Conservation (phyloP, 768 basidiomycete species). For the Roridomyces roridus region DNA sequence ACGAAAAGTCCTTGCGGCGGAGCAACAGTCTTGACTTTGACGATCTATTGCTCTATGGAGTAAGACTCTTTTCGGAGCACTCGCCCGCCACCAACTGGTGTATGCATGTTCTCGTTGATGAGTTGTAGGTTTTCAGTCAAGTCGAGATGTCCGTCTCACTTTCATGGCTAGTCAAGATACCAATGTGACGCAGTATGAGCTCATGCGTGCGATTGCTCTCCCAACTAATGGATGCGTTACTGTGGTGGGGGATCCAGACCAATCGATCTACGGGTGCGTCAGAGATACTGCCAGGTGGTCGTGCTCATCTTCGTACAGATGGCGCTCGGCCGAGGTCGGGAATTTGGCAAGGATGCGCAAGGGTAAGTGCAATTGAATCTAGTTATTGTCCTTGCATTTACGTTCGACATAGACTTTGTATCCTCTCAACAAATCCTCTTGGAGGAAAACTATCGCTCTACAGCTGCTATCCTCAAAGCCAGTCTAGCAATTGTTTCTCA, state of each 20-base stretch:
- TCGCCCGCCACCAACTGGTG: constrained; percentile 62
- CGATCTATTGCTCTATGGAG: constrained; percentile 77
- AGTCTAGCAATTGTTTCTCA: constrained; percentile 83
- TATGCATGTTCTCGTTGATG: constrained; percentile 76
- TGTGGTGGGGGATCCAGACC: constrained; percentile 91
- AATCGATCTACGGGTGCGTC: constrained; percentile 55
- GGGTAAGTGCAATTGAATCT: constrained; percentile 42
- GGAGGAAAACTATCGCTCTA: constrained; percentile 89
- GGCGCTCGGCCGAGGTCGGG: constrained; percentile 81
- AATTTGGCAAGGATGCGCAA: constrained; percentile 77
- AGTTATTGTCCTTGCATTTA: background rate
- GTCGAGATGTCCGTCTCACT: background rate
- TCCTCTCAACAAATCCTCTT: constrained; percentile 71
- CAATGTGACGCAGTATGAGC: constrained; percentile 79
- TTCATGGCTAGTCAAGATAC: constrained; percentile 71
- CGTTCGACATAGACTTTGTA: constrained; percentile 59
- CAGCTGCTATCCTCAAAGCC: constrained; percentile 72
- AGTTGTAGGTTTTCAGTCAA: constrained; percentile 62
- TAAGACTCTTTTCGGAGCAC: constrained; percentile 62
- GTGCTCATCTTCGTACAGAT: constrained; percentile 69
- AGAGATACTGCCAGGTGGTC: background rate
- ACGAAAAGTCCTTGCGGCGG: constrained; percentile 63
- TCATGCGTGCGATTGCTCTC: constrained; percentile 72
- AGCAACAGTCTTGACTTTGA: constrained; percentile 88
- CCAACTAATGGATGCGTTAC: constrained; percentile 59